Percentiles rank a stretch among this genome's conserved stretches.
phyloP scores from a whole-genome alignment of 352 stramenopile genomes.

The Phytophthora hybrid region DNA sequence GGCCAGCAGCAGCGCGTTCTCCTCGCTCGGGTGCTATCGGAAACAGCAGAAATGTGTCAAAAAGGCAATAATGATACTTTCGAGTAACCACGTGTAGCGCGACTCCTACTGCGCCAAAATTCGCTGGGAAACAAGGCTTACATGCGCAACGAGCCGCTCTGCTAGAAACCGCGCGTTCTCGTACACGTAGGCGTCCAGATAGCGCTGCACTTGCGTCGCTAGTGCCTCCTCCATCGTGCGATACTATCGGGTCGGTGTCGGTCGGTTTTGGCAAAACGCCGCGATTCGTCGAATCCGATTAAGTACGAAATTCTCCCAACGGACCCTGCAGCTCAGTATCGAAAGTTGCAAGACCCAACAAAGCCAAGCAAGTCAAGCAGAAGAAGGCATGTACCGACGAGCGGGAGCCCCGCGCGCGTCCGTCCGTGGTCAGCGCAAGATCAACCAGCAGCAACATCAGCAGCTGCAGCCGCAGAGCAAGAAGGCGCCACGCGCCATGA shows the following conservation, averaged over 20 bases:
- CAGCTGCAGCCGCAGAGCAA: slow-evolving; percentile 37
- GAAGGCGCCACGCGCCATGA: slow-evolving; percentile 47
- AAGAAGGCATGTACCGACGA: slow-evolving; percentile 42
- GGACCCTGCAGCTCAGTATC: not conserved
- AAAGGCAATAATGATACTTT: slow-evolving; percentile 24
- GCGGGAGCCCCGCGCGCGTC: slow-evolving; percentile 51
- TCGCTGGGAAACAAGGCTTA: slow-evolving; percentile 34
- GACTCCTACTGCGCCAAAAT: slow-evolving; percentile 24
- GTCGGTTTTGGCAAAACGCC: slow-evolving; percentile 25
- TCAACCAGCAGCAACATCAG: slow-evolving; percentile 44
- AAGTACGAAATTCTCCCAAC: not conserved
- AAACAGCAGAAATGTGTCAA: slow-evolving; percentile 35
- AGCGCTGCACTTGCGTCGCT: slow-evolving; percentile 55
- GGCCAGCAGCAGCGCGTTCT: slow-evolving; percentile 65
- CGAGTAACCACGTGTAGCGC: slow-evolving; percentile 9
- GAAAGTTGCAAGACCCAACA: not conserved
- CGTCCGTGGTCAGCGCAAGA: slow-evolving; percentile 67
- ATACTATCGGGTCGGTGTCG: slow-evolving; percentile 5
- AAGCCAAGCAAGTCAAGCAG: not conserved
- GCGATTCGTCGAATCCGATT: not conserved
- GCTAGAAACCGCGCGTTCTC: slow-evolving; percentile 83
- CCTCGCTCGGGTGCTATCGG: slow-evolving; percentile 58
- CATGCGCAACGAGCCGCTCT: slow-evolving; percentile 83
- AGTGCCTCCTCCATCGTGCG: slow-evolving; percentile 59
- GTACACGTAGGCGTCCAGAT: slow-evolving; percentile 63